Base-by-base conservation (phyloP, 495 filamentous ascomycete species). In the Articulospora tetracladia region DNA sequence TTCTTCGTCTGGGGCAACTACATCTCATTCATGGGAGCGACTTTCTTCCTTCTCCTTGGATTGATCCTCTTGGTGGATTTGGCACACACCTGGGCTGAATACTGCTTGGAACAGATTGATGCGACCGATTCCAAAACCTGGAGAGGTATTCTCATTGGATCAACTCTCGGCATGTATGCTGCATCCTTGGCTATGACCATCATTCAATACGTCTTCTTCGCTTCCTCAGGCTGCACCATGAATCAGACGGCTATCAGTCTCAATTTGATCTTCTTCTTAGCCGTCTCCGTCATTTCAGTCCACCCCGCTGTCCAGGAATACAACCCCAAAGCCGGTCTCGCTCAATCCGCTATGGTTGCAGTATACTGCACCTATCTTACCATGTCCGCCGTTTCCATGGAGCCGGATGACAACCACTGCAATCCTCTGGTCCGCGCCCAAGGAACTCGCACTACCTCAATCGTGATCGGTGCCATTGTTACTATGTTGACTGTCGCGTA, bases 311-410 rank as follows among this genome's bases (percentile, higher is more conserved):
- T 98, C 53, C 94, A 98, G 76, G 91, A 92, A 68, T 89, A 85
- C 74, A 98, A 98, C 78, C 81, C 92, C 17, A 90, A 91, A 67
- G 95, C 94, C 20, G 94, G 94, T 49, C 80, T 98, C 62, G 93
- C 94, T 12, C 95, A 98, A 72, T 91, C 93, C 53, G 94, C 94
- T 61, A 98, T 98, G 87, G 94, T 98, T 30, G 91, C 93, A 1
- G 82, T 96, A 57, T 98, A 98, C 79, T 98, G 94, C 82, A 96
- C 94, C 49, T 98, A 98, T 70, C 84, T 98, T 48, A 98, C 94
- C 66, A 91, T 98, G 86, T 97, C 92, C 3, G 95, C 94, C 55
- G 95, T 98, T 1, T 93, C 90, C 57, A 98, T 98, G 94, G 93
- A 98, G 67, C 94, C 94, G 3, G 94, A 98, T 75, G 92, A 97